Evolutionary conservation across 345 rosid species (phyloP), one percentile per base, ranked within the genome.

Genomic region (Sapria himalayana): DNA sequence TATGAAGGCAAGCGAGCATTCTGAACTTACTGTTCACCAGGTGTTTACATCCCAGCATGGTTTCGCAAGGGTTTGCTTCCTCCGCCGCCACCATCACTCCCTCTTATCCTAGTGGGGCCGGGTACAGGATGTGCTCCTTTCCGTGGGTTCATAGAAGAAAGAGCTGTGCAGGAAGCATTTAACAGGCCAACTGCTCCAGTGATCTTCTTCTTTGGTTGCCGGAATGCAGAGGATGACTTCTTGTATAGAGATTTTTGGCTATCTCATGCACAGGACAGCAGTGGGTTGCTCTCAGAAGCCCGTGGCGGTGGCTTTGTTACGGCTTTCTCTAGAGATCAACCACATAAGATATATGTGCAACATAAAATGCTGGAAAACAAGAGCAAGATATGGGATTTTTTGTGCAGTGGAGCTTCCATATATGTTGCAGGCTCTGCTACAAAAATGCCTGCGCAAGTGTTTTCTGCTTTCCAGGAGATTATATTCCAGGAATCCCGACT

Each of bases 121-220:
- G 98, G 98, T 49, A 82, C 98, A 3, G 98, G 98, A 18, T 89
- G 94, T 60, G 98, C 98, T 4, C 94, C 98, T 9, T 89, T 89
- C 52, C 86, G 66, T 24, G 98, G 94, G 46, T 89, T 82, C 22
- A 21, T 89, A 2, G 94, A 74, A 34, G 94, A 82, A 62, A 76
- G 94, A 54, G 62, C 77, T 25, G 7, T 58, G 32, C 78, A 76
- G 51, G 65, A 76, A 39, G 43, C 21, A 21, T n/a, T n/a, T n/a
- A 59, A 61, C 15, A 45, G 53, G 36, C 39, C 62, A 41, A 34
- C 74, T 14, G 93, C 81, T 31, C 91, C 98, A 0, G 37, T 74
- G 29, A 53, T 76, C 45, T 64, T 89, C 59, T 89, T 82, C 73
- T 82, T 78, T 7, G 98, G 93, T 45, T 89, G 98, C 65, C 61